These are phyloP conservation scores for Sicyos edulis DNA, from an alignment of 306 rosid genomes.

Conservation along the genomic window DNA sequence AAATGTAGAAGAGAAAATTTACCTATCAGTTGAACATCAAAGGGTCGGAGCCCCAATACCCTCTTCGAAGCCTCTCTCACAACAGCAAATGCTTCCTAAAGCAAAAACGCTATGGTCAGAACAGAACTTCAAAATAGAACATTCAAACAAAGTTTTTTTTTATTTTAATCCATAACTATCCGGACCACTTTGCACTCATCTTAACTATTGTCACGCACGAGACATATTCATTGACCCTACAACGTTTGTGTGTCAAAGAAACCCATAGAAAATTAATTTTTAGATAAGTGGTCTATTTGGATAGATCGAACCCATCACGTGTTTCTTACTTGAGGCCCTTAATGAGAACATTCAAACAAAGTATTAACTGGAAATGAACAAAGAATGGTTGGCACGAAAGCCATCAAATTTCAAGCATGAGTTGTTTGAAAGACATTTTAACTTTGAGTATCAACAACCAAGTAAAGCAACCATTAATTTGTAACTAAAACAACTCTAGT, in stretches of 20 bases:
- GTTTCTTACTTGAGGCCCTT: too few relatives aligned
- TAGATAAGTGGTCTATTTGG: too few relatives aligned
- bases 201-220: too few relatives aligned
- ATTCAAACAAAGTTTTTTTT: not conserved
- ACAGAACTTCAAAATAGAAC: not conserved
- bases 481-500: too few relatives aligned
- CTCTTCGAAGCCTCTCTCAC: conserved; percentile 93
- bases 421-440: not conserved
- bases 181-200: too few relatives aligned
- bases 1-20: conserved; percentile 5
- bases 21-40: conserved; percentile 91
- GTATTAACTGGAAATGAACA: not conserved
- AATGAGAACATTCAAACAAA: not conserved
- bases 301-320: too few relatives aligned
- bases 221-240: too few relatives aligned
- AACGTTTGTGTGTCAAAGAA: too few relatives aligned
- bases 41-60: conserved; percentile 91
- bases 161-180: too few relatives aligned
- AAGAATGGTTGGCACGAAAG: not conserved
- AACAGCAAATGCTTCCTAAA: conserved; percentile 90
- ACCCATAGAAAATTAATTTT: too few relatives aligned
- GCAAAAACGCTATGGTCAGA: conserved; percentile 3
- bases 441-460: not conserved
- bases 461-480: not conserved
- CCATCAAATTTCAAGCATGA: not conserved